Evolutionary conservation across 768 basidiomycete species (phyloP), one percentile per base, ranked within the genome.

Genomic region (Collybiopsis confluens): DNA sequence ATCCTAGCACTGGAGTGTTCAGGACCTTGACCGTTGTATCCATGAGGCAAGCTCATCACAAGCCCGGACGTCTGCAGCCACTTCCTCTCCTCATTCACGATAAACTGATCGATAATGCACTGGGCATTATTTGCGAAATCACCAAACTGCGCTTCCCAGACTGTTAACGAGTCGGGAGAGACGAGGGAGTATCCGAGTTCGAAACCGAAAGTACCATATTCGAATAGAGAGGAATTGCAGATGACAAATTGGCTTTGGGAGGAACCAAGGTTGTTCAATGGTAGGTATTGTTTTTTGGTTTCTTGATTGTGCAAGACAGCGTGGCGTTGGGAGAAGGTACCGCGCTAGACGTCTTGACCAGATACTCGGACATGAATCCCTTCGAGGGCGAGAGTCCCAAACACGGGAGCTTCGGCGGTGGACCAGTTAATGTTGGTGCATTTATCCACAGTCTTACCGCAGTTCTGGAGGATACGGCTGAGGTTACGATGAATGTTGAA

Each of bases 101-200:
- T 91, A 75, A 98, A 99, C 70, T 99, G 97, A 66, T 99, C 96
- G 62, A 99, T 97, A 70, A 98, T 96, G 68, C 87, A 88, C 69
- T 98, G 96, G 2, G 95, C 96, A 61, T 91, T 95, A 74, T 98
- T 98, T 30, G 89, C 94, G 67, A 98, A 98, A 72, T 98, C 96
- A 66, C 96, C 96, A 64, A 98, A 95, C 68, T 98, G 96, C 15
- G 96, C 97, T 68, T 98, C 97, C 97, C 96, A 99, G 64, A 99
- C 86, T 13, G 92, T 92, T 59, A 99, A 78, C 24, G 85, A 77
- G 64, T 92, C 85, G 18, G 96, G 97, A 13, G 93, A 96, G 52
- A 98, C 97, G 58, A 98, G 86, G 5, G 97, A 99, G 71, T 99
- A 99, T 9, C 96, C 96, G 27, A 99, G 85, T 70, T 99, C 96